Conservation (phyloP, 31 red algal species). For the Asparagopsis taxiformis region DNA sequence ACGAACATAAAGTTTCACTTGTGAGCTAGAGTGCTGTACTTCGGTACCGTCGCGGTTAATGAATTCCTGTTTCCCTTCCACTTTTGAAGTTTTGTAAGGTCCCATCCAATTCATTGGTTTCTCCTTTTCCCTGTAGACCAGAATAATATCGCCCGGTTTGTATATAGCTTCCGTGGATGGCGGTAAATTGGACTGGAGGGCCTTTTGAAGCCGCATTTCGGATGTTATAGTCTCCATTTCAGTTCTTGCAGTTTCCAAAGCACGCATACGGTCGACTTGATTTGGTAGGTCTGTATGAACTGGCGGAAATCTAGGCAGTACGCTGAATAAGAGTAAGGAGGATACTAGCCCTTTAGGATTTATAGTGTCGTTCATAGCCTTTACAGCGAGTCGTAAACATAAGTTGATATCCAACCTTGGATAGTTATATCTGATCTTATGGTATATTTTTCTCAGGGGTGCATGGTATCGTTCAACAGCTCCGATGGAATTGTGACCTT, state of each 20-base stretch:
- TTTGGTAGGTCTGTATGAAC: not conserved
- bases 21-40: not conserved
- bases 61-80: not conserved
- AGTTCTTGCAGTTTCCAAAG: not conserved
- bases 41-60: not conserved
- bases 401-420: slow-evolving; percentile 4
- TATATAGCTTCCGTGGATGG: not conserved
- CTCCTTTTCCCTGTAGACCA: not conserved
- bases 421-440: slow-evolving; percentile 4
- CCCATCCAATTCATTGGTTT: not conserved
- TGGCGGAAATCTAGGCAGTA: slow-evolving; percentile 17
- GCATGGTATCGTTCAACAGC: slow-evolving; percentile 33
- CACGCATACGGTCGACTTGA: not conserved
- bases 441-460: slow-evolving; percentile 27
- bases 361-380: slow-evolving; percentile 54
- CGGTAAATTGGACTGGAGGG: too few species aligned
- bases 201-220: not conserved
- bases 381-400: slow-evolving; percentile 3
- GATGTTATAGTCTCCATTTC: not conserved
- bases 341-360: slow-evolving; percentile 25
- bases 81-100: not conserved
- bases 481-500: slow-evolving; percentile 36
- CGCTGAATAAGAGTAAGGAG: slow-evolving; percentile 58
- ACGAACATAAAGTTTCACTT: not conserved
- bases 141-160: not conserved